phyloP scores from a whole-genome alignment of 2,329 filamentous ascomycete genomes.

The Fusarium goolgardi region DNA sequence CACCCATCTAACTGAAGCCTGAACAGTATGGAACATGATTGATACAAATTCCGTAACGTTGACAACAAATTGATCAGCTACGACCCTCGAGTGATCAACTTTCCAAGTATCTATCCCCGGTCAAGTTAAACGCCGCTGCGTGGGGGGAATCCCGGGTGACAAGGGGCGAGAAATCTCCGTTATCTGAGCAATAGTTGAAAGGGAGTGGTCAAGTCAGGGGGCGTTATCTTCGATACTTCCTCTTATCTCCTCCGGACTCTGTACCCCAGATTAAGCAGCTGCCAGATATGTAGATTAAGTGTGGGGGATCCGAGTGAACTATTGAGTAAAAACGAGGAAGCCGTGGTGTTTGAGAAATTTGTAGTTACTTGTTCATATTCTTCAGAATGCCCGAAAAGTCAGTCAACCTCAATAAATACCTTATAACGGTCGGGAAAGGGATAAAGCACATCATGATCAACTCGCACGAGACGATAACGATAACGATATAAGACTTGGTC shows the following conservation, averaged over 20 bases:
- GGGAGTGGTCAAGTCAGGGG: slow-evolving; percentile 20
- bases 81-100: background rate
- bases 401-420: background rate
- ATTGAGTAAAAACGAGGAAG: background rate
- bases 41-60: background rate
- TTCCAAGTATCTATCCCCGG: slow-evolving; percentile 4
- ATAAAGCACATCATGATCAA: background rate
- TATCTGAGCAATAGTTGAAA: slow-evolving; percentile 26
- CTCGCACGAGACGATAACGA: background rate
- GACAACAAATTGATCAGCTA: background rate
- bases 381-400: background rate
- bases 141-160: slow-evolving; percentile 35
- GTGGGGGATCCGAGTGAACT: background rate
- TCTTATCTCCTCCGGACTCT: slow-evolving; percentile 20
- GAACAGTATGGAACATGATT: background rate
- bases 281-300: background rate
- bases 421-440: background rate
- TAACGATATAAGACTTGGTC: background rate
- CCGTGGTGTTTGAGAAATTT: background rate
- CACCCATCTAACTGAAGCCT: background rate
- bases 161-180: slow-evolving; percentile 23
- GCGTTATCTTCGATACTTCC: slow-evolving; percentile 34
- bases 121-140: slow-evolving; percentile 24
- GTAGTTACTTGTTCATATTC: background rate
- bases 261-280: background rate